Conservation (phyloP, 331 rosid species). For the Telfairia occidentalis region DNA sequence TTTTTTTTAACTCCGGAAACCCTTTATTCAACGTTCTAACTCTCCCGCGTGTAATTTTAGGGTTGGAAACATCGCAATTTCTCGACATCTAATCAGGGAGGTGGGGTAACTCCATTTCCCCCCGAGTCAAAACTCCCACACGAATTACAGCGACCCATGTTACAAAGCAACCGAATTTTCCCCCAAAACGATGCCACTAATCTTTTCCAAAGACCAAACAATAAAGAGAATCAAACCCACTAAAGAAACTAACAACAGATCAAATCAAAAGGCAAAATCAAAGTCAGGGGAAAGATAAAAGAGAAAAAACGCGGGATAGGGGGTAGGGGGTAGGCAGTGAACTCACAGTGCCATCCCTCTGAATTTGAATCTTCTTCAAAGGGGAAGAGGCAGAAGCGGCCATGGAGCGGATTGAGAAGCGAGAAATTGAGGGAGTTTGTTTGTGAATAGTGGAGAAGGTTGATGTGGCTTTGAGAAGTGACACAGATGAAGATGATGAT, state of each 20-base stretch:
- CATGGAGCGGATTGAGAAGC: constrained; percentile 56
- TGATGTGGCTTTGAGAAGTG: constrained; percentile 10
- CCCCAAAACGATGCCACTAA: neutral
- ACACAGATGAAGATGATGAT: neutral
- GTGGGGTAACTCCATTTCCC: neutral
- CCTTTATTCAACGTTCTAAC: neutral
- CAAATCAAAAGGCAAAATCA: neutral
- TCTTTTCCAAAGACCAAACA: neutral
- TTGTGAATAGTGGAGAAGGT: constrained; percentile 11
- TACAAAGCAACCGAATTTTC: neutral
- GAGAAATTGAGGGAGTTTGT: constrained; percentile 23
- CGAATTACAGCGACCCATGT: constrained; percentile 4
- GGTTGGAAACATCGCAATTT: neutral
- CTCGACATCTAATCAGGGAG: neutral
- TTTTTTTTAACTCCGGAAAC: neutral
- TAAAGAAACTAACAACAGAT: neutral
- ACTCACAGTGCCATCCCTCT: constrained; percentile 64
- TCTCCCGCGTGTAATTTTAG: too few relatives aligned
- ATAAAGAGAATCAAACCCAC: neutral
- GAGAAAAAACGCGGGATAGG: neutral
- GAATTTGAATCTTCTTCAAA: constrained; percentile 73
- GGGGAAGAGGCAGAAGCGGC: constrained; percentile 58
- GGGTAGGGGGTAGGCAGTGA: neutral
- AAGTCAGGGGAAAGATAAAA: neutral
- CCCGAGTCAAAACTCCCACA: neutral